A percentile compares a stretch with the other conserved stretches of the same genome.
Conservation (phyloP, 169 alveolate genomes). For the Nephromyces sp. region DNA sequence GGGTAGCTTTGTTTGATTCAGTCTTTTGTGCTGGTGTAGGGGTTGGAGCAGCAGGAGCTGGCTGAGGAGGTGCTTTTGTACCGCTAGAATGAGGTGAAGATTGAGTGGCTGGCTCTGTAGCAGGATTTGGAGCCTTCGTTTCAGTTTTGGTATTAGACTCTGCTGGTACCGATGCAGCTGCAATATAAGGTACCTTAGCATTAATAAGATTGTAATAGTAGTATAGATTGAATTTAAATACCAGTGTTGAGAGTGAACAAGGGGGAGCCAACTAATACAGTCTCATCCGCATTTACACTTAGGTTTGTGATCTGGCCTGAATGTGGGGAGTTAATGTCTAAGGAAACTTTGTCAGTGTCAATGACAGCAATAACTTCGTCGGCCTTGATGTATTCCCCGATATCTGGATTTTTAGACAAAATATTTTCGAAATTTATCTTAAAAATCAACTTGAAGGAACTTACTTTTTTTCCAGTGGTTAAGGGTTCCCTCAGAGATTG, state of each 20-base stretch:
- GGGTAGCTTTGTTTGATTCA: not conserved
- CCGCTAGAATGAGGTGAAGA: not conserved
- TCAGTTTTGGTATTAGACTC: slow-evolving; percentile 23
- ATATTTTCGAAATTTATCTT: not conserved
- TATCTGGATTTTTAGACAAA: slow-evolving; percentile 4
- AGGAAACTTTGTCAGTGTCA: slow-evolving; percentile 89
- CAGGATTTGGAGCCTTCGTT: not conserved
- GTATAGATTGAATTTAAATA: too few species aligned
- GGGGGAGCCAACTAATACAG: slow-evolving; percentile 73
- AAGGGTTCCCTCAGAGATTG: slow-evolving; percentile 72
- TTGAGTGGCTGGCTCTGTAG: not conserved
- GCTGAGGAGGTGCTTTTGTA: not conserved
- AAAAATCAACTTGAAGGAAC: not conserved
- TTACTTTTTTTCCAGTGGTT: slow-evolving; percentile 52
- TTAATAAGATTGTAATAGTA: too few species aligned
- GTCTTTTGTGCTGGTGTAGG: not conserved
- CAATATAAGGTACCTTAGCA: too few species aligned
- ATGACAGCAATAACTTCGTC: slow-evolving; percentile 84
- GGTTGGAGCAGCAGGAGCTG: not conserved
- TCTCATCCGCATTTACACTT: slow-evolving; percentile 63
- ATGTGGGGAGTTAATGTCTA: slow-evolving; percentile 75
- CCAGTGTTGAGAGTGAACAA: slow-evolving; percentile 67
- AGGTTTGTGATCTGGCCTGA: slow-evolving; percentile 57
- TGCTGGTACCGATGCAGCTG: too few species aligned
- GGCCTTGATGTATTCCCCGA: slow-evolving; percentile 76